Conservation (phyloP, 1,139 yeast species). For the Nakaseomyces nivariensis region DNA sequence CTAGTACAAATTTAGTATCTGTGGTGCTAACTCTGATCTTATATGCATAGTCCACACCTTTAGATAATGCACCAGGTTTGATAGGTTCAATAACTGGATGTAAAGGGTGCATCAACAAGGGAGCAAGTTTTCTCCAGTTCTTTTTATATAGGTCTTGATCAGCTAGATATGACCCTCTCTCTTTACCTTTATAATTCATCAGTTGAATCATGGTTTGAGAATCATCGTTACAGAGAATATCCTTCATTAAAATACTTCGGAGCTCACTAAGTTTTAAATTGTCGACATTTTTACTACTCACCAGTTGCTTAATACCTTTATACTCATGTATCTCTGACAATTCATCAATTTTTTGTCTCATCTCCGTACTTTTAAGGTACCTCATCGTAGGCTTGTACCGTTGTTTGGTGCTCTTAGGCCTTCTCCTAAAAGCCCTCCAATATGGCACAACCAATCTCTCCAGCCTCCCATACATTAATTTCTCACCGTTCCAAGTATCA, state of each 20-base stretch:
- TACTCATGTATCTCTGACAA: background rate
- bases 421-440: background rate
- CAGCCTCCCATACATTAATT: background rate
- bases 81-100: background rate
- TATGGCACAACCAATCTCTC: background rate
- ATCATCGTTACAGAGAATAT: background rate
- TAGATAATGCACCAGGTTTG: background rate
- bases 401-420: background rate
- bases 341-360: background rate
- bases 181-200: background rate
- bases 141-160: background rate
- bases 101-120: background rate
- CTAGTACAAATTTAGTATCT: background rate
- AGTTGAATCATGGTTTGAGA: background rate
- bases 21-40: conserved; percentile 3
- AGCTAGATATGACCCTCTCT: no score
- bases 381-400: conserved; percentile 1
- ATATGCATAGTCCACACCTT: conserved; percentile 2
- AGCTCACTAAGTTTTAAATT: background rate
- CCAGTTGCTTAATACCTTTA: background rate
- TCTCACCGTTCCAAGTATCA: no score
- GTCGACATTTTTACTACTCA: background rate
- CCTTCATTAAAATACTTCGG: background rate
- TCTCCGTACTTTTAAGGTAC: background rate
- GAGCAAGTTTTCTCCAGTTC: background rate